Conservation (phyloP, 352 stramenopile species). For the Phytophthora agathidicida region DNA sequence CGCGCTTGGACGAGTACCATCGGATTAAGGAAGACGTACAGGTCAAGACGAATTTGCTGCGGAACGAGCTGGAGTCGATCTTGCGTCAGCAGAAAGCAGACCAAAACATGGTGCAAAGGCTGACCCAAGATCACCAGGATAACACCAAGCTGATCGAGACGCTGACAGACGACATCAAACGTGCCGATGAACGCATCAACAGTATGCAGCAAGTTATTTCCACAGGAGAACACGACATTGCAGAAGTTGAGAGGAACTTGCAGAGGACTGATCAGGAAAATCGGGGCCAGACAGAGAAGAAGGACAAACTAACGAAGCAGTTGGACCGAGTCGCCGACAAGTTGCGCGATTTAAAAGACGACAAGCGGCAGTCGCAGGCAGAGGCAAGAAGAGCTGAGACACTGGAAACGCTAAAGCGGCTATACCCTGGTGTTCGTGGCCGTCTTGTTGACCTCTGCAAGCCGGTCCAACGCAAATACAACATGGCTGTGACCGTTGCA, state of each 20-base stretch:
- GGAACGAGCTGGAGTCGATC: slow-evolving; percentile 75
- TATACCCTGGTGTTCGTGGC: slow-evolving; percentile 94
- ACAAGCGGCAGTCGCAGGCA: slow-evolving; percentile 91
- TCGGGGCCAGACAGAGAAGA: slow-evolving; percentile 58
- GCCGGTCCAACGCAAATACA: slow-evolving; percentile 96
- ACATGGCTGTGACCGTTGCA: slow-evolving; percentile 97
- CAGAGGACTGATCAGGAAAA: slow-evolving; percentile 67
- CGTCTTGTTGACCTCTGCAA: slow-evolving; percentile 97
- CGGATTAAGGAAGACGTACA: slow-evolving; percentile 80
- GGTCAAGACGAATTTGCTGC: slow-evolving; percentile 73
- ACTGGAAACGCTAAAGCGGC: slow-evolving; percentile 81
- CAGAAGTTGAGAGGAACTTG: slow-evolving; percentile 55
- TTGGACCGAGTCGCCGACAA: slow-evolving; percentile 79
- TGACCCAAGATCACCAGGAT: slow-evolving; percentile 73
- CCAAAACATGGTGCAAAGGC: slow-evolving; percentile 72
- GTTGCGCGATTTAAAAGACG: slow-evolving; percentile 93
- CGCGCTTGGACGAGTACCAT: slow-evolving; percentile 82
- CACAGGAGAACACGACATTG: slow-evolving; percentile 63
- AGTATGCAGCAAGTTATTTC: slow-evolving; percentile 80
- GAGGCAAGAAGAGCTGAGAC: slow-evolving; percentile 84
- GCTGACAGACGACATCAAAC: slow-evolving; percentile 62
- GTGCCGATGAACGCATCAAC: slow-evolving; percentile 64
- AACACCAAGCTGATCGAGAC: slow-evolving; percentile 73
- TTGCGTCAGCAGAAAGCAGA: slow-evolving; percentile 70
- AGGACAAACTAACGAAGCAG: slow-evolving; percentile 70